Evolutionary conservation across 192 early-diverging fungal genomes (phyloP).

Genomic region (Haplosporangium gracile): DNA sequence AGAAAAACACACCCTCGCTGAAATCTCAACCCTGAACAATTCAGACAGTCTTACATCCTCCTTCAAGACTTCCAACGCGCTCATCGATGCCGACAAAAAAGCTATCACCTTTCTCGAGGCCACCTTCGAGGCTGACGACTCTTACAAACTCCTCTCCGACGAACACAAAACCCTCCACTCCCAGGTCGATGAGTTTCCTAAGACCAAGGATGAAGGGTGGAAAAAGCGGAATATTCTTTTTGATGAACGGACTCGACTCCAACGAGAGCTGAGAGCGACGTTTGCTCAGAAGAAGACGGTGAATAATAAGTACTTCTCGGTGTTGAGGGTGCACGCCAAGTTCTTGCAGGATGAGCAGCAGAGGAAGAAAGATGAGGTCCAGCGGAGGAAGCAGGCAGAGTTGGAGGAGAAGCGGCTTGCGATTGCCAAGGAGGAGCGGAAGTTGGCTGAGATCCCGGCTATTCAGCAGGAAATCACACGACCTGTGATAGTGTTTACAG

Average conservation of each 20-base stretch:
- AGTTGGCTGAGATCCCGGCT: slow-evolving; percentile 86
- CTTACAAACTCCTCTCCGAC: slow-evolving; percentile 65
- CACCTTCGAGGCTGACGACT: slow-evolving; percentile 61
- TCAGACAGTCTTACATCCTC: slow-evolving; percentile 72
- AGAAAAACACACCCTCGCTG: slow-evolving; percentile 85
- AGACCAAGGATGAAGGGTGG: slow-evolving; percentile 65
- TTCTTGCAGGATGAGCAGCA: slow-evolving; percentile 72
- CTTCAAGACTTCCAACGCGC: slow-evolving; percentile 62
- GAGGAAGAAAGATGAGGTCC: slow-evolving; percentile 68
- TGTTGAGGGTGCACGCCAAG: slow-evolving; percentile 78
- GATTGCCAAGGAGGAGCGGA: slow-evolving; percentile 77
- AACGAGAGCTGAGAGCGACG: slow-evolving; percentile 73
- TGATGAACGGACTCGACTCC: slow-evolving; percentile 74
- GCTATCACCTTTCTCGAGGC: slow-evolving; percentile 70
- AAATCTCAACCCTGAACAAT: slow-evolving; percentile 78
- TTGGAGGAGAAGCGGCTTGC: slow-evolving; percentile 72
- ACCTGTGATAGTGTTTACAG: slow-evolving; percentile 82
- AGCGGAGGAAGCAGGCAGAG: slow-evolving; percentile 70
- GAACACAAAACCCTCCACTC: slow-evolving; percentile 77
- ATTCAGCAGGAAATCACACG: slow-evolving; percentile 83
- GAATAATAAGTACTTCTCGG: slow-evolving; percentile 73
- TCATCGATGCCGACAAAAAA: slow-evolving; percentile 65
- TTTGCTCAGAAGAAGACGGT: slow-evolving; percentile 71
- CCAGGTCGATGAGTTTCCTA: slow-evolving; percentile 72
- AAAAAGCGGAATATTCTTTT: slow-evolving; percentile 72